Evolutionary conservation across 2,329 filamentous ascomycete species (phyloP).

Genomic region (Fusarium agapanthi): DNA sequence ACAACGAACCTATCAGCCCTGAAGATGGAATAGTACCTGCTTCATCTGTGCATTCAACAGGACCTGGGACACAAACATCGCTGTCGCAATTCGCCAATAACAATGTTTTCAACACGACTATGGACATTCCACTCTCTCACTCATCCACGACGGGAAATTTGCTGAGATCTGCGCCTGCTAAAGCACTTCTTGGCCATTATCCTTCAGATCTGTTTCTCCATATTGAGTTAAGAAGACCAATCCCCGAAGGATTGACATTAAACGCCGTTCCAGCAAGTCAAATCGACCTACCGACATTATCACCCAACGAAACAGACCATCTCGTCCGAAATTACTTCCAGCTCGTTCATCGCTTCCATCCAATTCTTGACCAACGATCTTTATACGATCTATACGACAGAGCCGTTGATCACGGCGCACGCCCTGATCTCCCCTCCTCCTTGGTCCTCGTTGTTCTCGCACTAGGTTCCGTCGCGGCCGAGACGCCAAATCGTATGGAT

Average conservation of each 20-base stretch:
- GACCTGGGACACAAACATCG: conserved; percentile 14
- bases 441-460: conserved; percentile 23
- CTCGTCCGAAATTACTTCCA: conserved; percentile 23
- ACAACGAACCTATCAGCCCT: conserved; percentile 14
- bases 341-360: conserved; percentile 28
- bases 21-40: conserved; percentile 6
- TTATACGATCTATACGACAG: conserved; percentile 18
- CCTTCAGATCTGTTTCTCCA: conserved; percentile 29
- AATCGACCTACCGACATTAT: conserved; percentile 8
- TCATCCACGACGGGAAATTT: conserved; percentile 29
- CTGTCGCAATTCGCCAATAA: conserved; percentile 30
- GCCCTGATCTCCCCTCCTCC: conserved; percentile 13
- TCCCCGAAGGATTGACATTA: conserved; percentile 11
- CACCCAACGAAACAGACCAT: conserved; percentile 13
- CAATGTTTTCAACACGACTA: conserved; percentile 34
- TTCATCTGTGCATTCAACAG: conserved; percentile 18
- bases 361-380: conserved; percentile 17
- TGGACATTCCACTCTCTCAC: conserved; percentile 33
- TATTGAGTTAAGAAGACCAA: conserved; percentile 22
- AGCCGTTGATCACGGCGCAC: background rate
- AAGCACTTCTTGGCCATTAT: conserved; percentile 17
- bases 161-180: conserved; percentile 22
- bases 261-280: conserved; percentile 19
- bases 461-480: conserved; percentile 15
- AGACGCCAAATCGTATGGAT: conserved; percentile 17